Evolutionary conservation across 2,329 filamentous ascomycete species (phyloP), one percentile per base, ranked within the genome.

Genomic region (Cladosporium sp.): DNA sequence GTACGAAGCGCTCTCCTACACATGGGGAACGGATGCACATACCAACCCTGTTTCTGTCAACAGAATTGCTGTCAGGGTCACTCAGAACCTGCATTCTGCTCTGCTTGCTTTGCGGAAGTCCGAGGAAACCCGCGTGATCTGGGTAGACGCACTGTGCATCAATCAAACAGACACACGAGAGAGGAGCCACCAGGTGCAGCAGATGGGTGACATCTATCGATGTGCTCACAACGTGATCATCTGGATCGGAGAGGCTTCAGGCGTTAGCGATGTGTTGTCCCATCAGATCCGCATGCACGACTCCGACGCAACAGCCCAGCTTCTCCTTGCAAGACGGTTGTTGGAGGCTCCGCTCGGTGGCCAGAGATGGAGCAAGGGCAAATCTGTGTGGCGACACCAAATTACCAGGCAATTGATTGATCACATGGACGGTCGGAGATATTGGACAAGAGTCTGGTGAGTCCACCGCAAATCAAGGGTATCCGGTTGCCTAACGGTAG

Each of bases 131-230:
- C 8, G 36, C 18, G 36, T 38, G 36, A 7, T 43, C 8, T 52
- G 48, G 49, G 38, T 51, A 13, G 49, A 51, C 20, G 42, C 42
- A 3, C 30, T 51, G 15, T 51, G 49, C 20, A 51, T 51, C 30
- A 36, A 51, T n/a, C 49, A 51, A 27, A 9, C 19, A n/a, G 34
- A 51, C 13, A 11, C n/a, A 12, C 15, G 8, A 13, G 49, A 51
- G 30, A 22, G 34, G 18, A 32, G 15, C 9, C 15, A 24, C 11
- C 49, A 51, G 37, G 49, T 51, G 12, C 19, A 51, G 32, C 30
- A 36, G 17, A 51, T 51, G 49, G 30, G 32, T 9, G 17, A 40
- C 20, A 51, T 44, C 42, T 51, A 38, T 19, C 36, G 36, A 7
- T 38, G 36, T 20, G 36, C 36, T 7, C 36, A 20, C 36, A 38